These are phyloP conservation scores for Salicornia ramosissima DNA, from an alignment of 148 eudicot species.

Conservation along the genomic window DNA sequence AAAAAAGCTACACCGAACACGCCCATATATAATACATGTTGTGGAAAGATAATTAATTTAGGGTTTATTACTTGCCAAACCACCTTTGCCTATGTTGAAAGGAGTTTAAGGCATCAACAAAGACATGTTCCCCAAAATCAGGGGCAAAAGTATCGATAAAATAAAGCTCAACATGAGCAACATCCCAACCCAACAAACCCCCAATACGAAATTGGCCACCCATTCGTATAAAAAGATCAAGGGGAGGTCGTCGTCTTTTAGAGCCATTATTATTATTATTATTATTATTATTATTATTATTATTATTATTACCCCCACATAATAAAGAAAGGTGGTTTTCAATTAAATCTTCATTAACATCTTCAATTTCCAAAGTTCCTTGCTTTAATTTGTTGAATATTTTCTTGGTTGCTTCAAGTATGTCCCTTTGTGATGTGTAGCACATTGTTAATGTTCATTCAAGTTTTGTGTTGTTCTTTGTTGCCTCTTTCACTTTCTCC, in stretches of 20 bases:
- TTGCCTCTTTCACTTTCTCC: constrained; percentile 5
- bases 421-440: constrained; percentile 10
- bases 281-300: too few relatives aligned
- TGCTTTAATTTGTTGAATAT: neutral
- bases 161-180: constrained; percentile 9
- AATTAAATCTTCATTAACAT: neutral
- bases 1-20: too few relatives aligned
- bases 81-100: too few relatives aligned
- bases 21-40: too few relatives aligned
- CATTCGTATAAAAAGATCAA: constrained; percentile 11
- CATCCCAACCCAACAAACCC: constrained; percentile 7
- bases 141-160: constrained; percentile 11
- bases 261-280: too few relatives aligned
- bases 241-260: neutral
- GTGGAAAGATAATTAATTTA: too few relatives aligned
- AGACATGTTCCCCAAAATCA: constrained; percentile 10
- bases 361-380: neutral
- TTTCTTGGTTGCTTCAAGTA: neutral
- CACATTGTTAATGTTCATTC: neutral
- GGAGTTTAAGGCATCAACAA: constrained; percentile 4
- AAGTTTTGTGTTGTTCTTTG: constrained; percentile 5
- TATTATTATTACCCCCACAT: too few relatives aligned
- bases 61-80: too few relatives aligned
- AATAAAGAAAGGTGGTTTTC: neutral
- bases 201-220: constrained; percentile 13